Evolutionary conservation across 345 rosid genomes (phyloP), one percentile per base, ranked within the genome.

Genomic region (Hibiscus syriacus): DNA sequence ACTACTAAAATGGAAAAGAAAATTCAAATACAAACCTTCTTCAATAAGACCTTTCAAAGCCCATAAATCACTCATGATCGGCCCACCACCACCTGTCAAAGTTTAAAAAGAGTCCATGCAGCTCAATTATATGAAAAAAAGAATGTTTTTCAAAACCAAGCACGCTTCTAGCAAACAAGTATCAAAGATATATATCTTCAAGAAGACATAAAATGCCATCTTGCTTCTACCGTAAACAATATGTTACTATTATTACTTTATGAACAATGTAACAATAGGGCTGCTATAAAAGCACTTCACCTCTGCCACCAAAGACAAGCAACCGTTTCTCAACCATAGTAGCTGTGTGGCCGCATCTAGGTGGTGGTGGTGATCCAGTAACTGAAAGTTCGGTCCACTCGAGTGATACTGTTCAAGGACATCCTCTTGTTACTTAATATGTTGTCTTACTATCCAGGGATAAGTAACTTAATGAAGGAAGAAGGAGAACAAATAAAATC

Each of bases 41-140:
- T 91, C 96, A 57, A 89, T 87, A 38, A 94, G 84, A 71, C 99
- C 99, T 87, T 91, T 94, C 80, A 94, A 73, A 76, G 99, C 99
- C 97, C 99, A 94, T 72, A 94, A 82, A 79, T 94, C 99, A 79
- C 96, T 90, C 99, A 94, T 94, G 81, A 91, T 91, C 55, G 98
- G 96, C 16, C 99, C 96, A 61, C 98, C 95, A 64, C 99, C 99
- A 75, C 99, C 99, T 94, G 72, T 64, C 69, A 78, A 80, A 70
- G 64, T 69, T 58, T 61, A 77, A 48, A 77, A 55, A 56, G 43
- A 4, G 16, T 13, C 65, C 49, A 23, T 56, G 55, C 58, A 70
- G 61, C 62, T 48, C 34, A 50, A 6, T 66, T 32, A 8, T 68
- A 52, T 2, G 36, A 32, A 60, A 23, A 8, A 55, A 60, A 55